Evolutionary conservation across 2,329 filamentous ascomycete genomes (phyloP), one percentile per base, ranked within the genome.

Genomic region (Fusarium abutilonis): DNA sequence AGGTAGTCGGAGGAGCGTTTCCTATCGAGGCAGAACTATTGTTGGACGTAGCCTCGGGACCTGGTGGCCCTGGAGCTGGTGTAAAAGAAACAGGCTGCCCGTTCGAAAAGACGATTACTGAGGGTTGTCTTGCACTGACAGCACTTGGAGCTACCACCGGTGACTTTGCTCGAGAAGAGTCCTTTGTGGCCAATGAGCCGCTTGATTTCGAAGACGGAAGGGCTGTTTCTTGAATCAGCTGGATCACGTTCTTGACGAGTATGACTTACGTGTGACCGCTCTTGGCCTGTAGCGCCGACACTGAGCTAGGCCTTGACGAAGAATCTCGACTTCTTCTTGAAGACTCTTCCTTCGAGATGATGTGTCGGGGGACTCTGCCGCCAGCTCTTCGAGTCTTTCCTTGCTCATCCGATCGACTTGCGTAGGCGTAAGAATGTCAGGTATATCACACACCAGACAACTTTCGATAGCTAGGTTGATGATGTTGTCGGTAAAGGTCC

Each of bases 381-480:
- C 58, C 10, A 66, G 23, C 17, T 64, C 51, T 3, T 62, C n/a
- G 0, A 66, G 45, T 7, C 52, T 51, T 11, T 60, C 55, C 6
- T 44, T 21, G 9, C 44, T 56, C 58, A 64, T 62, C 11, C 46
- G 39, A 46, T 52, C 35, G 8, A 83, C 74, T 1, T 64, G 67
- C 1, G 69, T 70, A 2, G 77, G 72, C 0, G 76, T 79, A 29
- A 84, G 71, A 3, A 84, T 79, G 0, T 57, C 49, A 1, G 76
- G 73, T 0, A 84, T 54, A 2, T 78, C 74, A 1, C 53, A 66
- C 0, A 84, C 67, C 1, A 85, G 75, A 40, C 79, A 82, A 29
- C 78, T 79, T 61, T 84, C 82, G 1, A 82, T 72, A 0, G 76
- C 81, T 1, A 83, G 71, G n/a, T 76, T 81, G 15, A 78, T 73